Base-by-base conservation (phyloP, 371 early-diverging fungal species). In the Circinella umbellata region DNA sequence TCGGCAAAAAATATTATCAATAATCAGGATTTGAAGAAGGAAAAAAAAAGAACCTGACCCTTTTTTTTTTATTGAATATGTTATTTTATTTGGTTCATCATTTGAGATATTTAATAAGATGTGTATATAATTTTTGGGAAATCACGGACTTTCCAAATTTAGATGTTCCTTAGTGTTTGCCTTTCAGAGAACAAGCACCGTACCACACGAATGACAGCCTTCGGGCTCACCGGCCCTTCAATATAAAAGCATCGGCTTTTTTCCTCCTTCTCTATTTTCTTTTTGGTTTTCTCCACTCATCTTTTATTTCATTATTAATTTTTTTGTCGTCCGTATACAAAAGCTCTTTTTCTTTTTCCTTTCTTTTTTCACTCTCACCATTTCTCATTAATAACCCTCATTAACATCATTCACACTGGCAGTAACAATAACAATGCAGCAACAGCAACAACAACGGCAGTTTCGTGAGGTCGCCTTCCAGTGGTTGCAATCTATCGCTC, bases 401-500 rank as follows among this genome's bases (percentile, higher is more conserved):
- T 51, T 51, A 51, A 4, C 51, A 42, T 9, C 42, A 6, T 42
- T 11, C 6, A 9, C 42, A 42, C 11, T 42, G 9, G 11, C 42
- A 11, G 42, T 3, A 42, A 9, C 11, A 42, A 51, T n/a, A 51
- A 51, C 15, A 57, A 57, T 57, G 57, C 20, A 27, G 11, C 57
- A 57, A 57, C 57, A 57, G 11, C 57, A 57, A 57, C 57, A 57
- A 1, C 57, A 57, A 57, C 57, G 57, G 57, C 57, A 57, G 5
- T 57, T 57, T 57, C 57, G 57, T 34, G 57, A 57, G 5, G 27
- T 57, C 57, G 57, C 57, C 18, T 18, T 61, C 64, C 54, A 63
- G 34, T 42, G 64, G 64, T 54, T 63, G 46, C 64, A 63, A 27
- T 54, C 64, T 34, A 38, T 63, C 57, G 48, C 64, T 39, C n/a